Conservation (phyloP, 306 rosid genomes). For the Begonia loranthoides region DNA sequence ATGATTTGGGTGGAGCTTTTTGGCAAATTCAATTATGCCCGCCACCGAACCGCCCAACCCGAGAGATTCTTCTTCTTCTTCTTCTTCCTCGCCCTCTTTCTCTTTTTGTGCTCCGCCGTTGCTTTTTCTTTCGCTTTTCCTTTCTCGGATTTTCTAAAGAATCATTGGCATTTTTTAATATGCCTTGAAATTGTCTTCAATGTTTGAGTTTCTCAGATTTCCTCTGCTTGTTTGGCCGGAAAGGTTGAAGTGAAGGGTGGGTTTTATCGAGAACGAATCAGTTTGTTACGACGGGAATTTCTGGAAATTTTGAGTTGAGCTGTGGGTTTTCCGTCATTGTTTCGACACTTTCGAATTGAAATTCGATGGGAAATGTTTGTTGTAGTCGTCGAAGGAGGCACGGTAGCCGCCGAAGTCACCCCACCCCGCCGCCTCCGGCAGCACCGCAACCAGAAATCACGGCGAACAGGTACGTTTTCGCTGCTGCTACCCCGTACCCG, state of each 20-base stretch:
- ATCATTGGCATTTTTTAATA: not conserved
- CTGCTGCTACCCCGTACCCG: constrained; percentile 54
- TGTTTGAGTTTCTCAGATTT: not conserved
- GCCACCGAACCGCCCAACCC: constrained; percentile 7
- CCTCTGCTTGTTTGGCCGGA: too few species aligned
- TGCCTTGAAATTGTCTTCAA: not conserved
- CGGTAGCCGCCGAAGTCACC: constrained; percentile 44
- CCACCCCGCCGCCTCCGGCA: constrained; percentile 40
- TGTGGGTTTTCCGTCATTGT: too few species aligned
- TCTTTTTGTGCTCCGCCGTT: too few species aligned
- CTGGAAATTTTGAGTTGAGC: too few species aligned
- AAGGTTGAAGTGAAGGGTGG: too few species aligned
- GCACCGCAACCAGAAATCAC: constrained; percentile 55
- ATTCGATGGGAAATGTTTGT: constrained; percentile 44
- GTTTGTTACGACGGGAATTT: too few species aligned
- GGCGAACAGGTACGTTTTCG: constrained; percentile 43
- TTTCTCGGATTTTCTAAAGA: too few species aligned
- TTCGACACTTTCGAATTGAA: too few species aligned
- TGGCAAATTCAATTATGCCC: constrained; percentile 65
- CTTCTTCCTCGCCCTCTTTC: constrained; percentile 1
- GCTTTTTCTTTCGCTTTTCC: not conserved
- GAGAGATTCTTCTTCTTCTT: constrained; percentile 5
- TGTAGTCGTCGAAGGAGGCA: constrained; percentile 36
- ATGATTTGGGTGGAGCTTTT: constrained; percentile 55
- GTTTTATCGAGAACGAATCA: too few species aligned